Conservation (phyloP, 2,329 filamentous ascomycete genomes). For the Albophoma yamanashiensis region DNA sequence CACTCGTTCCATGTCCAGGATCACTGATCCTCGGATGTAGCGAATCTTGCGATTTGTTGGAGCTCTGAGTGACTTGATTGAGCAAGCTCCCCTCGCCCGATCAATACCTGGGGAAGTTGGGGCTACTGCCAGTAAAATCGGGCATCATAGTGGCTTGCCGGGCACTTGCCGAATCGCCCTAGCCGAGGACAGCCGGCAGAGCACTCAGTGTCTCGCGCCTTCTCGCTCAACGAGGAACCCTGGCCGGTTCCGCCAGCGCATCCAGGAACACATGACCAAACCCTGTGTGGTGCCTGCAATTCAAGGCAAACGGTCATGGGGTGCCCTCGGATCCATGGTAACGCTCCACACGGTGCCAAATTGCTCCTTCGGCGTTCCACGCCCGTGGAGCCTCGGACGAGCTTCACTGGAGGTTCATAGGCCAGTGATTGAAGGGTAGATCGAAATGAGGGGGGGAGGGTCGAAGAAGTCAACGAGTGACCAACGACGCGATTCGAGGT, state of each 20-base stretch:
- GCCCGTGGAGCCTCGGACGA: neutral
- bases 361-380: conserved; percentile 5
- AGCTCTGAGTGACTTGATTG: neutral
- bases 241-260: neutral
- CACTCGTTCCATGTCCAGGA: neutral
- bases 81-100: neutral
- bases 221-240: neutral
- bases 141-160: neutral
- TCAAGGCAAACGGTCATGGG: conserved; percentile 13
- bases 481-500: neutral
- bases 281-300: conserved; percentile 11
- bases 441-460: neutral
- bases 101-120: neutral
- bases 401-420: conserved; percentile 6
- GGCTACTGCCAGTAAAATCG: neutral
- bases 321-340: conserved; percentile 2
- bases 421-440: neutral
- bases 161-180: neutral
- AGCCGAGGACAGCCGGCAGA: neutral
- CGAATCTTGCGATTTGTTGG: neutral
- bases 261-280: conserved; percentile 1
- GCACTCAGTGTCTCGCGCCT: neutral
- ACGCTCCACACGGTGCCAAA: conserved; percentile 22
- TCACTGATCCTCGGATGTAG: neutral
- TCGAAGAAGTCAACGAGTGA: neutral